Conservation (phyloP, 306 rosid genomes). For the Lablab purpureus region DNA sequence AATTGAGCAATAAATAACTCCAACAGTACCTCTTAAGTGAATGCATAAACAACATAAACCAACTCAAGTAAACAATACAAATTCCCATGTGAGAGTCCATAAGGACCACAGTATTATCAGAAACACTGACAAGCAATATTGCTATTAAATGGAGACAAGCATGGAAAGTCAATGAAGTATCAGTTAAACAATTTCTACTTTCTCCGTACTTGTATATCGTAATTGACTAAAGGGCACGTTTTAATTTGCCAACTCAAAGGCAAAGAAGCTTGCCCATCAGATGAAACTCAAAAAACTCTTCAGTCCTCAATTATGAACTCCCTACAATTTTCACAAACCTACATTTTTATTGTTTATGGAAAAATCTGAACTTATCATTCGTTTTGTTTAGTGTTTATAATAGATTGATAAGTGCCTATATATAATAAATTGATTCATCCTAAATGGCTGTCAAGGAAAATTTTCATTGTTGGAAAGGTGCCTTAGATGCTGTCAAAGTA, state of each 20-base stretch:
- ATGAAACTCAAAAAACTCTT: conserved; percentile 2
- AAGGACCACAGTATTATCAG: background rate
- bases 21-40: background rate
- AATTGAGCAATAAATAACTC: conserved; percentile 15
- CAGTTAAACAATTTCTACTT: background rate
- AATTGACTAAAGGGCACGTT: conserved; percentile 3
- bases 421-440: background rate
- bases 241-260: conserved; percentile 6
- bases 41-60: conserved; percentile 3
- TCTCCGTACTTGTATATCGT: background rate
- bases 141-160: background rate
- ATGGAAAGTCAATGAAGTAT: background rate
- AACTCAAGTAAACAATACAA: background rate
- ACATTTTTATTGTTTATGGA: background rate
- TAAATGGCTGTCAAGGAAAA: background rate
- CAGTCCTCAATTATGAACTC: background rate
- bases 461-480: no score
- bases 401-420: background rate
- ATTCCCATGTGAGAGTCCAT: background rate
- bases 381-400: background rate
- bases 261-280: background rate
- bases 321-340: conserved; percentile 5
- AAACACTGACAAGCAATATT: background rate
- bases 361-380: background rate
- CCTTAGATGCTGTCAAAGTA: no score